phyloP scores from a whole-genome alignment of 2,329 filamentous ascomycete species.

The Aspergillus pseudotamarii region DNA sequence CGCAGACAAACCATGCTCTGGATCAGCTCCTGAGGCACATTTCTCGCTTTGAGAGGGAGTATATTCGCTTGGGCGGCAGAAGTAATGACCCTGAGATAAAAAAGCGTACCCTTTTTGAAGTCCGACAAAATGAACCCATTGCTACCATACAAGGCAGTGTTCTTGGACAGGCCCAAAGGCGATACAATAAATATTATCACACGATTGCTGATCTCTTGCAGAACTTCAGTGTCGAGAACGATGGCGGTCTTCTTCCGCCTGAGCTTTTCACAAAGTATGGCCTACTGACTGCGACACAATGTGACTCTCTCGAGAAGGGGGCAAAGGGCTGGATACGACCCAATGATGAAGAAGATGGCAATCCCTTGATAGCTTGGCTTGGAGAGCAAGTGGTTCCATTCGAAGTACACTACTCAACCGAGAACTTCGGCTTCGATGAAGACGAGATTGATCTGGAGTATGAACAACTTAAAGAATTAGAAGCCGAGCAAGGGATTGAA shows the following conservation, averaged over 20 bases:
- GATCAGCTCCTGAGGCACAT: constrained; percentile 76
- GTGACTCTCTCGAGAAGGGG: constrained; percentile 60
- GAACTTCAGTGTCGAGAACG: constrained; percentile 42
- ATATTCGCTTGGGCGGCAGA: constrained; percentile 70
- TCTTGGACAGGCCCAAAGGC: constrained; percentile 40
- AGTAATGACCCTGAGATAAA: constrained; percentile 68
- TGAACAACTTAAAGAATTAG: constrained; percentile 63
- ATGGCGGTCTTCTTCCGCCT: constrained; percentile 54
- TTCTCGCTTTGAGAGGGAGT: constrained; percentile 61
- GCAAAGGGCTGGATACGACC: constrained; percentile 48
- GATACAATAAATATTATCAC: constrained; percentile 48
- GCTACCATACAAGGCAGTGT: constrained; percentile 45
- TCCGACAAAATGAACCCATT: constrained; percentile 48
- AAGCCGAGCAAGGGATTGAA: constrained; percentile 57
- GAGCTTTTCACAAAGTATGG: constrained; percentile 56
- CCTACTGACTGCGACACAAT: constrained; percentile 66
- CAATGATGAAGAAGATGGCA: constrained; percentile 28
- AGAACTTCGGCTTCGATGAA: constrained; percentile 57
- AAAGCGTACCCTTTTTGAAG: constrained; percentile 66
- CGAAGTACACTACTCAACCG: constrained; percentile 46
- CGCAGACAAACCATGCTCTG: constrained; percentile 88
- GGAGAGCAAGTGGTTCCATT: constrained; percentile 54
- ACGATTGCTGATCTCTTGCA: constrained; percentile 46
- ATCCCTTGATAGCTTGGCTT: constrained; percentile 60
- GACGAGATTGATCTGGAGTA: constrained; percentile 65